Base-by-base conservation (phyloP, 2,329 filamentous ascomycete genomes). In the Seiridium unicorne region DNA sequence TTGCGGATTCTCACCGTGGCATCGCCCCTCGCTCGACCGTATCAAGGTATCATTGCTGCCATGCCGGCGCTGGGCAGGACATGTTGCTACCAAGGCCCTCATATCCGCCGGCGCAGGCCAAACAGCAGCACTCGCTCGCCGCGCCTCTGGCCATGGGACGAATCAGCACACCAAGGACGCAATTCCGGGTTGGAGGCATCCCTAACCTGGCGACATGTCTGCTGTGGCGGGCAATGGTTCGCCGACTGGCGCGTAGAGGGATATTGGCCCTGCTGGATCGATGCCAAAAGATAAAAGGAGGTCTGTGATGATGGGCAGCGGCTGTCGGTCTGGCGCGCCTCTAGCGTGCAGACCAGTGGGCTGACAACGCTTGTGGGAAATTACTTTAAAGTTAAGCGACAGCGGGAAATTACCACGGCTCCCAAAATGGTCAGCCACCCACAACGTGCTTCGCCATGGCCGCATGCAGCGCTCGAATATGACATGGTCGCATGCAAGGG, bases 371-470 rank as follows among this genome's bases (percentile, higher is more conserved):
- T 61, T 32, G 47, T 61, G 67, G 69, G 69, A 73, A 73, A 74
- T 74, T 68, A 70, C 51, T 31, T 44, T 44, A 55, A 55, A 55
- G 65, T 62, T 70, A 73, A 72, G 67, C 72, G 70, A 74, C 61
- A 31, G 40, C 55, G 55, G 55, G 55, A 57, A 72, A 71, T 71
- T 67, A 65, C 66, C 64, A 62, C 31, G 5, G 18, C 34, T 42
- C 42, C 18, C 31, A 36, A 32, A 31, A 34, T 32, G 18, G 34
- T 13, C 31, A 57, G 35, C 55, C 55, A 57, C 32, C 44, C 4
- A 11, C n/a, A 47, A 10, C 55, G 8, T 44, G 26, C 9, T 57
- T 51, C 47, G 44, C 55, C 18, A 48, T 42, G 55, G 36, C 54
- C 54, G 54, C 46, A 31, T 31, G 26, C 42, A 32, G 26, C 44